A percentile compares a stretch with the other conserved stretches of the same genome.
Evolutionary conservation across 345 rosid species (phyloP).

Genomic region (Eucalyptus tenuipes): DNA sequence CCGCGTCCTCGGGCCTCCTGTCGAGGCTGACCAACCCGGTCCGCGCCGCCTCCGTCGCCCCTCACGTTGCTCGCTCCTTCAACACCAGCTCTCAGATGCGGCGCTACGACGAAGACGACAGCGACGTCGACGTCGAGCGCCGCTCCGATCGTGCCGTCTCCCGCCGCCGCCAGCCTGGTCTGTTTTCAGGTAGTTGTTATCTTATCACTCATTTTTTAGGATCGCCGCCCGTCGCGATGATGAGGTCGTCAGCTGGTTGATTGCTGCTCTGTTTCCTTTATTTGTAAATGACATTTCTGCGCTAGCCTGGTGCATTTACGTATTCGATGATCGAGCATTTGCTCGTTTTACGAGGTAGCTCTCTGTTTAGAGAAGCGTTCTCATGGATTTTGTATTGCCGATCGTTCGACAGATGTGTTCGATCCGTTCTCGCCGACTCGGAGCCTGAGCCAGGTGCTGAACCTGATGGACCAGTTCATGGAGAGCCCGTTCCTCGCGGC

Average conservation of each 20-base stretch:
- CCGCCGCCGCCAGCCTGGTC: background rate
- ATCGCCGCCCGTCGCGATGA: background rate
- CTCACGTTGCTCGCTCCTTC: slow-evolving; percentile 20
- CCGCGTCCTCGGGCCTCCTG: slow-evolving; percentile 2
- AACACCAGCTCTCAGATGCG: slow-evolving; percentile 18
- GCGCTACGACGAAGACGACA: background rate
- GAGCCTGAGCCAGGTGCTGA: slow-evolving; percentile 52
- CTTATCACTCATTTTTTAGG: background rate
- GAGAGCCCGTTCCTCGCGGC: slow-evolving; percentile 28
- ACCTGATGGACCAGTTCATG: slow-evolving; percentile 44
- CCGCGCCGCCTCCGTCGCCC: background rate
- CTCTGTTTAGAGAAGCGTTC: background rate
- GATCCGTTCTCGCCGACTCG: slow-evolving; percentile 57
- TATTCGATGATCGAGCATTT: background rate
- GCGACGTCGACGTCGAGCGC: slow-evolving; percentile 2
- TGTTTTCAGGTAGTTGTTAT: slow-evolving; percentile 10
- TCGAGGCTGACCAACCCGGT: background rate
- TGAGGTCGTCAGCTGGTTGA: background rate
- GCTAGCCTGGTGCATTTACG: background rate
- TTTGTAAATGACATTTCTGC: background rate
- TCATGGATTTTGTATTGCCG: background rate
- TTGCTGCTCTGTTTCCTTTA: background rate
- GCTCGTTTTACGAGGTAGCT: background rate
- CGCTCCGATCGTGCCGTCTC: background rate
- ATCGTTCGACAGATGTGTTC: slow-evolving; percentile 15